Evolutionary conservation across 1,284 basidiomycete genomes (phyloP), one percentile per base, ranked within the genome.

Genomic region (Cutaneotrichosporon cavernicola): DNA sequence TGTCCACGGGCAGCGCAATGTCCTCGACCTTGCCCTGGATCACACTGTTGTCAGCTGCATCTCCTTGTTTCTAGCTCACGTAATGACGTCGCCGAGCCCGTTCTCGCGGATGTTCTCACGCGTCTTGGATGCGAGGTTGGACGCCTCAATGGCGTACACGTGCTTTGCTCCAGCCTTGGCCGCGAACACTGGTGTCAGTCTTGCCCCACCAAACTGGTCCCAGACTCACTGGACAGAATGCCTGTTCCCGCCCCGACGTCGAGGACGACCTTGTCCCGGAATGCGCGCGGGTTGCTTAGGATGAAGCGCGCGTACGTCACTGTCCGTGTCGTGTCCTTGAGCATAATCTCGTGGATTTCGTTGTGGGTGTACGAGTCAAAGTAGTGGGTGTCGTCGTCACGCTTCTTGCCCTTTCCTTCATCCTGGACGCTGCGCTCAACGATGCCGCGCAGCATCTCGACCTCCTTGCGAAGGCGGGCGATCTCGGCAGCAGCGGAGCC

Each of bases 221-320:
- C 14, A 21, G 18, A 14, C 79, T 65, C 56, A 81, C 79, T 81
- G 0, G 92, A 96, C 8, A 98, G 83, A 60, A 99, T 97, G 3
- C 93, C 91, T 0, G 92, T 95, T 0, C 93, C 93, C 72, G 93
- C 97, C 3, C 96, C 96, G 26, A 98, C 94, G 72, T 98, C 96
- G 73, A 98, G 87, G 7, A 99, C 94, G 53, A 90, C 82, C 32
- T 92, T 91, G 70, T 89, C 91, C 62, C 86, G 86, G 83, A 98
- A 95, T 16, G 96, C 82, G 16, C 84, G 79, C 1, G 92, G 88
- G 76, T 91, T 96, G n/a, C 85, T 87, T 36, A 96, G 83, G 73
- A 98, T 92, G 81, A 93, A 98, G 21, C 89, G 86, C 1, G 92
- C 93, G 77, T 98, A 99, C 2, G 91, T 89, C 21, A 95, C 89